Evolutionary conservation across 352 stramenopile genomes (phyloP).

Genomic region (Blastocystis hominis): DNA sequence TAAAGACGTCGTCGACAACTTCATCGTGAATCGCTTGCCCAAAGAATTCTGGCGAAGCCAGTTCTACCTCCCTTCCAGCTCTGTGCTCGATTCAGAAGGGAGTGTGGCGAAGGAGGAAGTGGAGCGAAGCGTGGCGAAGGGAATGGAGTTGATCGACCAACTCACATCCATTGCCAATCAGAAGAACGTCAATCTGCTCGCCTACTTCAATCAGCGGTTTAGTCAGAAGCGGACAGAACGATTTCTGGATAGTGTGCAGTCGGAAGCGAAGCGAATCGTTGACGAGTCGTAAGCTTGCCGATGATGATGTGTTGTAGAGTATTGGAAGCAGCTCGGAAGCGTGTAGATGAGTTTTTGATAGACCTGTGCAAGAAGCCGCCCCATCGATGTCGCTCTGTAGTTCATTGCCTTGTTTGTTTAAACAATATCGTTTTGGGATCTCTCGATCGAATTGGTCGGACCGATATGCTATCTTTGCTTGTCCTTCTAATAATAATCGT

Average conservation of each 20-base stretch:
- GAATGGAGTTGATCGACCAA: not conserved
- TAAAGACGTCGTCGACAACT: not conserved
- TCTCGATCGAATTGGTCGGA: not conserved
- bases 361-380: not conserved
- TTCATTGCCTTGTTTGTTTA: constrained; percentile 4
- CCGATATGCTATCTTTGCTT: not conserved
- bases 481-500: not conserved
- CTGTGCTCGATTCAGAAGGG: not conserved
- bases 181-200: not conserved
- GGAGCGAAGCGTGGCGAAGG: not conserved
- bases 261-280: not conserved
- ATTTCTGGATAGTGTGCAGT: not conserved
- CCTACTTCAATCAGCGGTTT: not conserved
- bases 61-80: constrained; percentile 5
- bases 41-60: constrained; percentile 19
- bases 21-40: not conserved
- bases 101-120: no score
- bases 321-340: not conserved
- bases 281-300: not conserved
- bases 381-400: not conserved
- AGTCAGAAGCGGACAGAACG: constrained; percentile 21
- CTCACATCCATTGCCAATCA: not conserved
- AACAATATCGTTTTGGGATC: not conserved
- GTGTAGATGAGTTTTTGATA: not conserved
- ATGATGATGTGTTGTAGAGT: not conserved